These are phyloP conservation scores for Phragmites australis DNA, from an alignment of 176 grass and related monocot species.

Conservation along the genomic window DNA sequence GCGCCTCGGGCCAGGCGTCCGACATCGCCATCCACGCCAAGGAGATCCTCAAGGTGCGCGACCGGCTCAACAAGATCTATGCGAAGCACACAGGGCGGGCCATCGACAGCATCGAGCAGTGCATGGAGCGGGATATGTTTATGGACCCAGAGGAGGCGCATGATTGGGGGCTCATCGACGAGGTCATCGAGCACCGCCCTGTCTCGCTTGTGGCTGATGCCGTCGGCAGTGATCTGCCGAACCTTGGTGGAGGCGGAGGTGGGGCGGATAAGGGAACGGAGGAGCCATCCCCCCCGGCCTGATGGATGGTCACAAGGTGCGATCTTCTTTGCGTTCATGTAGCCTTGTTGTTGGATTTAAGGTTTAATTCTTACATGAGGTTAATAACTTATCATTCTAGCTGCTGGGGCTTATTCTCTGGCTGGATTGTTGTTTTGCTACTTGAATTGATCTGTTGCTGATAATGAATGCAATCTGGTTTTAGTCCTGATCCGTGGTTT, in stretches of 20 bases:
- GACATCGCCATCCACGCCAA: conserved; percentile 92
- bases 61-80: conserved; percentile 87
- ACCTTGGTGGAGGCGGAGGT: conserved; percentile 4
- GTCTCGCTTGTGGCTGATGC: conserved; percentile 69
- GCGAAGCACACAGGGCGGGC: conserved; percentile 72
- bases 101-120: conserved; percentile 65
- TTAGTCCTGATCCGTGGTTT: neutral
- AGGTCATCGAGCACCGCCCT: conserved; percentile 89
- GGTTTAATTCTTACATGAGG: conserved; percentile 34
- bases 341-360: conserved; percentile 31
- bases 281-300: conserved; percentile 53
- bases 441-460: conserved; percentile 30
- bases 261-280: conserved; percentile 40
- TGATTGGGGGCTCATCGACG: conserved; percentile 80
- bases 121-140: conserved; percentile 89
- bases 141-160: conserved; percentile 87
- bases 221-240: conserved; percentile 22
- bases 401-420: conserved; percentile 15
- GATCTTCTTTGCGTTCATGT: conserved; percentile 27
- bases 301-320: conserved; percentile 48
- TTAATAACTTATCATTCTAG: conserved; percentile 38
- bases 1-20: conserved; percentile 66
- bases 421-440: conserved; percentile 30
- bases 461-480: conserved; percentile 9
- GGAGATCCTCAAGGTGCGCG: conserved; percentile 94